Conservation (phyloP, 345 rosid genomes). For the Hibiscus tridactylites region DNA sequence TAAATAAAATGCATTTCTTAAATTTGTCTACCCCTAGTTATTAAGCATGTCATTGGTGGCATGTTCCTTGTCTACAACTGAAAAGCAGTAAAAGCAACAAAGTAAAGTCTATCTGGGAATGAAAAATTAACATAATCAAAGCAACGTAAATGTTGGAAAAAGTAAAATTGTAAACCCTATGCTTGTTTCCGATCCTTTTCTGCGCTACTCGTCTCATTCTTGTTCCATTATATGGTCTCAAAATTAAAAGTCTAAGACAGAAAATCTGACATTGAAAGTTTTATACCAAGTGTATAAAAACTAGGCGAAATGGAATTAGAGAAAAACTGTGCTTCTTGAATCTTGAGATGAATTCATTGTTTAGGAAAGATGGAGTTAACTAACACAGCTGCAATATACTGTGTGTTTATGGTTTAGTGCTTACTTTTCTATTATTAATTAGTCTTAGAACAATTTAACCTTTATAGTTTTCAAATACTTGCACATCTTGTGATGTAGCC, state of each 20-base stretch:
- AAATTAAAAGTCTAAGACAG: too few species aligned
- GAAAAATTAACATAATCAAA: background rate
- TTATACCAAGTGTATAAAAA: too few species aligned
- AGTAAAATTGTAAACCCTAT: background rate
- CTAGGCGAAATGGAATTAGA: background rate
- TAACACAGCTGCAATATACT: background rate
- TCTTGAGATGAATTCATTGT: background rate
- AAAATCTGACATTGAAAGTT: too few species aligned
- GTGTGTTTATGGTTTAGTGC: background rate
- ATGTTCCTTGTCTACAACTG: too few species aligned
- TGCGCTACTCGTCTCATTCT: too few species aligned
- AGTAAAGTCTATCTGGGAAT: background rate
- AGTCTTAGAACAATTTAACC: background rate
- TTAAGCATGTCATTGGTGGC: background rate
- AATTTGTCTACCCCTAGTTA: background rate
- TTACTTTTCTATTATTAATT: background rate
- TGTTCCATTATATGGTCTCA: too few species aligned
- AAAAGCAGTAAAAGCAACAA: background rate
- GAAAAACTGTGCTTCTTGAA: background rate
- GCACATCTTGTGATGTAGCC: background rate
- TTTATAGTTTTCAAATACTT: background rate
- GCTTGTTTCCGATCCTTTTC: too few species aligned
- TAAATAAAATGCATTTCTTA: background rate
- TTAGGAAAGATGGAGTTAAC: background rate
- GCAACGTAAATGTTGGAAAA: background rate